Base-by-base conservation (phyloP, 148 eudicot species). In the Rhododendron ovatum region DNA sequence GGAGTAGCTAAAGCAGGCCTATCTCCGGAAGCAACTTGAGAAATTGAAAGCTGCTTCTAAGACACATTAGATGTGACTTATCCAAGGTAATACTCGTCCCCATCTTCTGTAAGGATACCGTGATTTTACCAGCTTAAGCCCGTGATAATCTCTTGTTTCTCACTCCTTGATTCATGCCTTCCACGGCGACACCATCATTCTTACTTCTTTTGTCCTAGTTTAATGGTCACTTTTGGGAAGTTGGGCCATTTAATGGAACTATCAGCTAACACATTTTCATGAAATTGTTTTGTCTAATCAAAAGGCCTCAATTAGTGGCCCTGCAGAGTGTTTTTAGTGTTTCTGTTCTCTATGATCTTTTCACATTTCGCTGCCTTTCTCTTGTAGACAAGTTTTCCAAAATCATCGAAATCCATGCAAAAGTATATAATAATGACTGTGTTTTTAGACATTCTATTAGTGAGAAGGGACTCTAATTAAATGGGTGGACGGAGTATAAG, bases 1-100 rank as follows among this genome's bases (percentile, higher is more conserved):
- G 80, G 98, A 96, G 90, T 94, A 93, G 89, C 90, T 96, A n/a
- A 95, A 92, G 92, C 96, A 95, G 87, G 98, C 97, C 3, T 96
- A 94, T 85, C 89, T 95, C 33, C 86, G 86, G 43, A 96, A 96
- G 88, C 92, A 92, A 85, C 89, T 96, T 73, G 95, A 95, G 87
- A 96, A 94, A 86, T 87, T 94, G 71, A 95, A 94, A 91, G 93
- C 96, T 89, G 86, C 92, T 55, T 86, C 96, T 33, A 91, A 92
- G 85, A 83, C 90, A 61, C 94, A 90, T 39, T 90, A 90, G 85
- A 88, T 89, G 13, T 90, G 86, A 90, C 45, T 12, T 20, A 45
- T 67, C n/a, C 15, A 48, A 15, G 28, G 78, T 47, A 7, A 69
- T 67, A 50, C 26, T 59, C 41, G 5, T 39, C 24, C 6, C 20